Evolutionary conservation across 495 filamentous ascomycete species (phyloP).

Genomic region (Diplogelasinospora grovesii): DNA sequence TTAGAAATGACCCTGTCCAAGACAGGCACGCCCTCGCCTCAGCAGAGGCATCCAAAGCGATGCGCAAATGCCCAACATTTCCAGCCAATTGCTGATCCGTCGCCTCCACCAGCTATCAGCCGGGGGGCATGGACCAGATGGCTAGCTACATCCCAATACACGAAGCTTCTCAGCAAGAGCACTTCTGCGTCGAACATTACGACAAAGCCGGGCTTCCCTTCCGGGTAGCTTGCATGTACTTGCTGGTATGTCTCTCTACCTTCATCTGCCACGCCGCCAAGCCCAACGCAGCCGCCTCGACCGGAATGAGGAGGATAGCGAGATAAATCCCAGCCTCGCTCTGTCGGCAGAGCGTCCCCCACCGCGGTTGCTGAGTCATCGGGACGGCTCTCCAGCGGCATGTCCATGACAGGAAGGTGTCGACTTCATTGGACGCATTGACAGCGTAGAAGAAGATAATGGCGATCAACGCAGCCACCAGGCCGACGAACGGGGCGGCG

Average conservation of each 20-base stretch:
- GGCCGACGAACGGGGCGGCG: conserved; percentile 32
- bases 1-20: too few species aligned
- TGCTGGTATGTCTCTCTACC: conserved; percentile 30
- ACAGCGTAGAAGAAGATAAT: conserved; percentile 48
- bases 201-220: conserved; percentile 13
- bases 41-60: too few species aligned
- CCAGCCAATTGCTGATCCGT: too few species aligned
- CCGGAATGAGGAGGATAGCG: conserved; percentile 45
- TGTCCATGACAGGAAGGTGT: conserved; percentile 48
- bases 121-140: too few species aligned
- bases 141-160: too few species aligned
- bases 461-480: conserved; percentile 42
- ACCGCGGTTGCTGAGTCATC: conserved; percentile 43
- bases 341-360: conserved; percentile 43
- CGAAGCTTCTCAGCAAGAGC: too few species aligned
- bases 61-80: too few species aligned
- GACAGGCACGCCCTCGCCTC: too few species aligned
- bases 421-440: conserved; percentile 39
- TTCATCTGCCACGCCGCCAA: conserved; percentile 33
- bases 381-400: conserved; percentile 44
- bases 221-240: conserved; percentile 18
- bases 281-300: conserved; percentile 37
- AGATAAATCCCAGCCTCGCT: conserved; percentile 44
- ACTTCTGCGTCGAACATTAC: not conserved
- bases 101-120: too few species aligned